phyloP scores from a whole-genome alignment of 2,329 filamentous ascomycete species.

The Neopestalotiopsis rosae region DNA sequence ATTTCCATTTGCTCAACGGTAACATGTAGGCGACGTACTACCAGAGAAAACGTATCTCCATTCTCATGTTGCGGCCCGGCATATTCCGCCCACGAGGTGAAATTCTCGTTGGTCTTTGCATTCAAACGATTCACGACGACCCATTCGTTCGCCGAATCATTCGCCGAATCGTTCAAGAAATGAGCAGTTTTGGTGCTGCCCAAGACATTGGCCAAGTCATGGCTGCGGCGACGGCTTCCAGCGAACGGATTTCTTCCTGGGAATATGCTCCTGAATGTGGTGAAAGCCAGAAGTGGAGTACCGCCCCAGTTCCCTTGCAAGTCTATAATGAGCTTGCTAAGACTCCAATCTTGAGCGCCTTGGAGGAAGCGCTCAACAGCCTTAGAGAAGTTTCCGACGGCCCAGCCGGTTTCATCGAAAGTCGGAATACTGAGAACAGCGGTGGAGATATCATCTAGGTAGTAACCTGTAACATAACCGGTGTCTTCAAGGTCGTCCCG shows the following conservation, averaged over 20 bases:
- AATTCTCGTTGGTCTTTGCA: slow-evolving; percentile 26
- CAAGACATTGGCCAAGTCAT: slow-evolving; percentile 24
- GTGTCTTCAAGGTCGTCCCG: slow-evolving; percentile 22
- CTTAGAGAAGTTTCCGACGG: slow-evolving; percentile 35
- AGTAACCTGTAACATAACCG: slow-evolving; percentile 27
- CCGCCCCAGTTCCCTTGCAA: slow-evolving; percentile 30
- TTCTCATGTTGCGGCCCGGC: slow-evolving; percentile 19
- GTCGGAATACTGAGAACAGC: slow-evolving; percentile 45
- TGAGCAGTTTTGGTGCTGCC: slow-evolving; percentile 20
- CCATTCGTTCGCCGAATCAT: slow-evolving; percentile 25
- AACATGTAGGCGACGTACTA: slow-evolving; percentile 24
- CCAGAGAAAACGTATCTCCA: slow-evolving; percentile 25
- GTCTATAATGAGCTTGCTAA: slow-evolving; percentile 28
- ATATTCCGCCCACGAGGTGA: slow-evolving; percentile 28
- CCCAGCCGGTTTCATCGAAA: slow-evolving; percentile 35
- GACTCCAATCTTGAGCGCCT: not conserved
- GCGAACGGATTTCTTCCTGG: slow-evolving; percentile 26
- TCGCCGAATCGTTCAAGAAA: slow-evolving; percentile 7
- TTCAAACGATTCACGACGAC: slow-evolving; percentile 27
- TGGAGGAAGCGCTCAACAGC: not conserved
- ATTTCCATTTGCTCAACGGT: not conserved
- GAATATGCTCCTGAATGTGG: slow-evolving; percentile 28
- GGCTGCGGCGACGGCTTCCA: slow-evolving; percentile 27
- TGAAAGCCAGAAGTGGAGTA: slow-evolving; percentile 22
- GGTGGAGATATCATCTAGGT: slow-evolving; percentile 29